Conservation (phyloP, 495 filamentous ascomycete genomes). For the Bryoglossum gracile region DNA sequence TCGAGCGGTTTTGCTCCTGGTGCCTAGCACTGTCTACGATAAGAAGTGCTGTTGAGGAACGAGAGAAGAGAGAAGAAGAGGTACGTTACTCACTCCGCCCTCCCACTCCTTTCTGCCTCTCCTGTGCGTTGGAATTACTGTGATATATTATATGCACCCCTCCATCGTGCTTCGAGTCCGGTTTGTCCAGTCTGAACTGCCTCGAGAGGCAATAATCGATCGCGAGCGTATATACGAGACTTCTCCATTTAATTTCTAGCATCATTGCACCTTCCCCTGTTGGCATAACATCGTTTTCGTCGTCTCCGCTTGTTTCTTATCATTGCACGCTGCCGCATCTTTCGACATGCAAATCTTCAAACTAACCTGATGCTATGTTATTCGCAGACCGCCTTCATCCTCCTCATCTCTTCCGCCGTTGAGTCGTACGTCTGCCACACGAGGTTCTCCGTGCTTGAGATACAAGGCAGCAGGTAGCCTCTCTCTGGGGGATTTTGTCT, state of each 20-base stretch:
- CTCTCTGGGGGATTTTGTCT: background rate
- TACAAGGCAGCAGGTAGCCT: conserved; percentile 21
- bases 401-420: conserved; percentile 7
- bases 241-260: too few species aligned
- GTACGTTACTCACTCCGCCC: conserved; percentile 1
- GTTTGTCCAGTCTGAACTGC: too few species aligned
- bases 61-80: too few species aligned
- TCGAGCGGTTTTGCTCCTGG: conserved; percentile 13
- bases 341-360: background rate
- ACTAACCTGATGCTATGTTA: conserved; percentile 15
- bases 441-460: conserved; percentile 7
- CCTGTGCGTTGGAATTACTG: background rate
- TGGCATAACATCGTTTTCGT: background rate
- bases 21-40: conserved; percentile 15
- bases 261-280: too few species aligned
- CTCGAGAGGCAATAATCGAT: background rate
- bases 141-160: conserved; percentile 13
- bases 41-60: conserved; percentile 12
- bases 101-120: background rate
- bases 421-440: conserved; percentile 17
- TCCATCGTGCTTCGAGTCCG: conserved; percentile 6
- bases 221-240: background rate
- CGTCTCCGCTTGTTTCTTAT: conserved; percentile 1
- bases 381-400: conserved; percentile 18
- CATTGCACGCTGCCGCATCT: background rate